Conservation (phyloP, 257 asterid genomes). For the Salvia hispanica region DNA sequence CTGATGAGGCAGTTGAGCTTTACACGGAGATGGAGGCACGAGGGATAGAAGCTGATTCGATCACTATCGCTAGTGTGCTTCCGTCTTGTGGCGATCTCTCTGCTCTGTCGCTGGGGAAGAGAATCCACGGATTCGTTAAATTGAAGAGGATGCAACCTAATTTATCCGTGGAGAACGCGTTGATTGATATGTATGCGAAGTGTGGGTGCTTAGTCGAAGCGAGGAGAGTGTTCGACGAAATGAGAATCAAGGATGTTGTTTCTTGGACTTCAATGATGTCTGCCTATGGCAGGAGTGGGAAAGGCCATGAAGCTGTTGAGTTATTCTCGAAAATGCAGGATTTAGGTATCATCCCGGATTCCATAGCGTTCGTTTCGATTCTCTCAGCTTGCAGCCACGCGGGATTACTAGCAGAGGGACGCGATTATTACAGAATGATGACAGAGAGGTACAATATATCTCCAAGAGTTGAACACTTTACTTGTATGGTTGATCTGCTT, state of each 20-base stretch:
- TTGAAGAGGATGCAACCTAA: slow-evolving; percentile 57
- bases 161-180: slow-evolving; percentile 75
- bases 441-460: not conserved
- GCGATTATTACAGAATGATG: slow-evolving; percentile 57
- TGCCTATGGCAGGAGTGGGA: slow-evolving; percentile 45
- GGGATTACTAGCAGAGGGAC: slow-evolving; percentile 68
- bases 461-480: slow-evolving; percentile 77
- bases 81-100: slow-evolving; percentile 52
- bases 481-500: slow-evolving; percentile 86
- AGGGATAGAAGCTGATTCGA: slow-evolving; percentile 58
- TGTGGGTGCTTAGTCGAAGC: slow-evolving; percentile 86
- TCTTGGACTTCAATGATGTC: slow-evolving; percentile 83
- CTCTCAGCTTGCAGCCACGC: slow-evolving; percentile 95
- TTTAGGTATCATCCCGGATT: slow-evolving; percentile 36
- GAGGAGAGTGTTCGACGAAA: slow-evolving; percentile 69
- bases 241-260: slow-evolving; percentile 65
- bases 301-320: slow-evolving; percentile 59
- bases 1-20: slow-evolving; percentile 64
- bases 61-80: slow-evolving; percentile 57
- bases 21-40: slow-evolving; percentile 29
- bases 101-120: slow-evolving; percentile 51
- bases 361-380: slow-evolving; percentile 80
- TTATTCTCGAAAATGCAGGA: slow-evolving; percentile 62
- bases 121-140: slow-evolving; percentile 45
- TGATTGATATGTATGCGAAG: slow-evolving; percentile 90